Evolutionary conservation across 352 stramenopile genomes (phyloP).

Genomic region (Phytopythium ostracodes): DNA sequence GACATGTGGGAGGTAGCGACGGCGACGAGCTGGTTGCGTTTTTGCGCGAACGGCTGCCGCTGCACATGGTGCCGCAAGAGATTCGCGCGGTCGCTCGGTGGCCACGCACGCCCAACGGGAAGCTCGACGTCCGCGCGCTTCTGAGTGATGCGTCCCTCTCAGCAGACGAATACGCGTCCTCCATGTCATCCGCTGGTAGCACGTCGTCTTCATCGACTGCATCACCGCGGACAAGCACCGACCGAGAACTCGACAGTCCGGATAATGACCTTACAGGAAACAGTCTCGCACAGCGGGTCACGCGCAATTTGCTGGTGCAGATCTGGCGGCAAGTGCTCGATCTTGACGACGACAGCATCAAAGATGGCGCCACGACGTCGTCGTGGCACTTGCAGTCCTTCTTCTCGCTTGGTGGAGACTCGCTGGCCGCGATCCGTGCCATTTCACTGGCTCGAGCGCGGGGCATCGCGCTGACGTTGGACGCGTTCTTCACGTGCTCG

Average conservation of each 20-base stretch:
- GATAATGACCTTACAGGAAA: background rate
- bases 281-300: slow-evolving; percentile 21
- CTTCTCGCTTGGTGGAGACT: slow-evolving; percentile 69
- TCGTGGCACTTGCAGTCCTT: slow-evolving; percentile 34
- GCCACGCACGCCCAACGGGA: slow-evolving; percentile 69
- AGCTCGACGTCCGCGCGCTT: slow-evolving; percentile 54
- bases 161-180: background rate
- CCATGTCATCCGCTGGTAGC: background rate
- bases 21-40: slow-evolving; percentile 16
- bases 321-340: slow-evolving; percentile 48
- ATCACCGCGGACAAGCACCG: background rate
- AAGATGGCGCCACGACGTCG: background rate
- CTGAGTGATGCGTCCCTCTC: background rate
- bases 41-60: slow-evolving; percentile 31
- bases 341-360: slow-evolving; percentile 21
- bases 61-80: slow-evolving; percentile 66
- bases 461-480: slow-evolving; percentile 35
- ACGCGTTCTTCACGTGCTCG: slow-evolving; percentile 38
- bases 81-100: slow-evolving; percentile 36
- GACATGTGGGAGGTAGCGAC: slow-evolving; percentile 2
- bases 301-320: slow-evolving; percentile 35
- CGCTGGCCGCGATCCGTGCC: slow-evolving; percentile 55
- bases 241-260: background rate
- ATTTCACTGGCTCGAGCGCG: slow-evolving; percentile 51
- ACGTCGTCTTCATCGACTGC: background rate